Evolutionary conservation across 2,329 filamentous ascomycete species (phyloP).

Genomic region (Ophiostoma ulmi): DNA sequence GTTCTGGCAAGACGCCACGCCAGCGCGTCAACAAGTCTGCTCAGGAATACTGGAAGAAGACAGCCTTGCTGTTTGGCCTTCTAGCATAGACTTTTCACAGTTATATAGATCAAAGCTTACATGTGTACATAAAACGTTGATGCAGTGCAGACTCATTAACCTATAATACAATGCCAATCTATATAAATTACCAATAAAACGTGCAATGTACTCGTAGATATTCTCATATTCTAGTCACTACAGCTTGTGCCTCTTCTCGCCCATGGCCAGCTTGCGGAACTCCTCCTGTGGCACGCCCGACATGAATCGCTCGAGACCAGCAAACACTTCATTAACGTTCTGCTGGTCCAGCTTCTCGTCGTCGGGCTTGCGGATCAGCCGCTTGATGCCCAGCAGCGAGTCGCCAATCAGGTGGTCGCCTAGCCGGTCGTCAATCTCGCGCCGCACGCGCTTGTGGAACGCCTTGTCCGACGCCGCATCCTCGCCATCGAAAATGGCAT

Average conservation of each 20-base stretch:
- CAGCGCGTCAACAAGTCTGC: slow-evolving; percentile 58
- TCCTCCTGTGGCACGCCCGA: slow-evolving; percentile 79
- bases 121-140: slow-evolving; percentile 7
- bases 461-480: slow-evolving; percentile 51
- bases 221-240: slow-evolving; percentile 37
- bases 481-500: slow-evolving; percentile 70
- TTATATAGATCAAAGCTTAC: slow-evolving; percentile 26
- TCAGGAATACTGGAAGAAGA: slow-evolving; percentile 77
- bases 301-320: slow-evolving; percentile 74
- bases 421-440: slow-evolving; percentile 74
- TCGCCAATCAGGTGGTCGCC: slow-evolving; percentile 75
- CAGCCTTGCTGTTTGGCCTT: slow-evolving; percentile 74
- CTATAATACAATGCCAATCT: background rate
- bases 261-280: slow-evolving; percentile 76
- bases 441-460: slow-evolving; percentile 67
- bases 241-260: slow-evolving; percentile 92
- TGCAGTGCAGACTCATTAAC: background rate
- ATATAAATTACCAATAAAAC: background rate
- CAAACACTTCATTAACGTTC: slow-evolving; percentile 80
- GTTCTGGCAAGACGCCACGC: slow-evolving; percentile 42
- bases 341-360: slow-evolving; percentile 67
- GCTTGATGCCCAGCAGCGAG: slow-evolving; percentile 79
- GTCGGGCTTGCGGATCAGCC: slow-evolving; percentile 69
- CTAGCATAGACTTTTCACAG: slow-evolving; percentile 42
- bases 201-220: background rate